Evolutionary conservation across 2,329 filamentous ascomycete genomes (phyloP).

Genomic region (Colletotrichum liaoningense): DNA sequence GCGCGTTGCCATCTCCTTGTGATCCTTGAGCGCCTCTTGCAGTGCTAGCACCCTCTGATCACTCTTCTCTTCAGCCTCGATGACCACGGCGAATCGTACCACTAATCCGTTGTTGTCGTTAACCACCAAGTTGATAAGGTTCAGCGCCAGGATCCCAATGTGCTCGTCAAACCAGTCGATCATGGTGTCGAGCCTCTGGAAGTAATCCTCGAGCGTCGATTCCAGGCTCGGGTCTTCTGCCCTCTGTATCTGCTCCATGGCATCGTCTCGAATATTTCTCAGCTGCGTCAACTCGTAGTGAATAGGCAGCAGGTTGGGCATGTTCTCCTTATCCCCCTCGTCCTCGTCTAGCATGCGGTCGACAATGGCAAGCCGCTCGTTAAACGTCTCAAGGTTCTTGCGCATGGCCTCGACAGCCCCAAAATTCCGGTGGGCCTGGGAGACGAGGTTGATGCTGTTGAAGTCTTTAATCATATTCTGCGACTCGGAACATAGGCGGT

Average conservation of each 20-base stretch:
- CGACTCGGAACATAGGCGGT: slow-evolving; percentile 95
- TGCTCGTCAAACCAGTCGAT: slow-evolving; percentile 98
- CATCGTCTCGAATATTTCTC: slow-evolving; percentile 93
- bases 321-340: slow-evolving; percentile 86
- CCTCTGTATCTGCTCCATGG: slow-evolving; percentile 93
- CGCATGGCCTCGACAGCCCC: slow-evolving; percentile 95
- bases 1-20: slow-evolving; percentile 91
- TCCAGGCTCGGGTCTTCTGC: slow-evolving; percentile 80
- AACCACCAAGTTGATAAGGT: slow-evolving; percentile 88
- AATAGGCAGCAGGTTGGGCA: slow-evolving; percentile 89
- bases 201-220: slow-evolving; percentile 89
- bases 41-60: slow-evolving; percentile 91
- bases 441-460: slow-evolving; percentile 89
- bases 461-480: slow-evolving; percentile 99
- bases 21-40: slow-evolving; percentile 94
- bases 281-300: slow-evolving; percentile 94
- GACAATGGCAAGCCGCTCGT: slow-evolving; percentile 78
- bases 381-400: slow-evolving; percentile 87
- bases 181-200: slow-evolving; percentile 84
- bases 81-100: slow-evolving; percentile 89
- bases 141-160: slow-evolving; percentile 87
- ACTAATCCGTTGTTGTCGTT: slow-evolving; percentile 89
- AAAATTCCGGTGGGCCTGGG: slow-evolving; percentile 96
- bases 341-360: slow-evolving; percentile 85
- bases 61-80: slow-evolving; percentile 96